Evolutionary conservation across 208 protist species (phyloP), one percentile per base, ranked within the genome.

Genomic region (Plasmodiophora brassicae): DNA sequence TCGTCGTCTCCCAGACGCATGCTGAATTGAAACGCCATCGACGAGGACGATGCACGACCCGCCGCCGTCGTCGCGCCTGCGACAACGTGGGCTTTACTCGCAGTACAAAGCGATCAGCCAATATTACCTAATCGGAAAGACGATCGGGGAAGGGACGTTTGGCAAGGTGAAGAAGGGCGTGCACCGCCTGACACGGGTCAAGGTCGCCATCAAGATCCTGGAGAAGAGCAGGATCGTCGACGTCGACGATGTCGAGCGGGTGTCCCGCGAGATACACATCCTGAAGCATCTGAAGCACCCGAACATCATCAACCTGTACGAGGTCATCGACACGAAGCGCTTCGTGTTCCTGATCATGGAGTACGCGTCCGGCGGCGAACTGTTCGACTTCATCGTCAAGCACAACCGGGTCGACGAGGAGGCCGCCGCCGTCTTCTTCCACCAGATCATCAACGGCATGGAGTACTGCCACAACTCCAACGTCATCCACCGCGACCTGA

Each of bases 181-280:
- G 25, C 91, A 94, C 78, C 41, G 45, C 8, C 84, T 92, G 22
- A 93, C 93, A 5, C 71, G 87, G 0, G 65, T 89, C n/a, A 72
- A 87, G 53, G 90, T 94, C 25, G 93, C 93, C 39, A 87, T 94
- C 0, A 94, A 94, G 71, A 88, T 94, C 35, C 60, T 94, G 10
- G 85, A 93, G 44, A 94, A 94, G 87, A 45, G 65, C 0, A 36
- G 39, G 38, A 89, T 94, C 28, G 84, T 43, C 36, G 72, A 92
- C 53, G 86, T 83, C 25, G 46, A 83, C 46, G 88, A 93, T 83
- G 36, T 93, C 28, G 89, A 92, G 85, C 78, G 87, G n/a, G 83
- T 93, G n/a, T 65, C 46, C 41, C 85, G 91, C 45, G 91, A 93
- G 85, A 92, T 94, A 41, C 85, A 90, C 44, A 90, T 94, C 35